phyloP scores from a whole-genome alignment of 1,139 yeast species.

The Yamadazyma trypodendri region DNA sequence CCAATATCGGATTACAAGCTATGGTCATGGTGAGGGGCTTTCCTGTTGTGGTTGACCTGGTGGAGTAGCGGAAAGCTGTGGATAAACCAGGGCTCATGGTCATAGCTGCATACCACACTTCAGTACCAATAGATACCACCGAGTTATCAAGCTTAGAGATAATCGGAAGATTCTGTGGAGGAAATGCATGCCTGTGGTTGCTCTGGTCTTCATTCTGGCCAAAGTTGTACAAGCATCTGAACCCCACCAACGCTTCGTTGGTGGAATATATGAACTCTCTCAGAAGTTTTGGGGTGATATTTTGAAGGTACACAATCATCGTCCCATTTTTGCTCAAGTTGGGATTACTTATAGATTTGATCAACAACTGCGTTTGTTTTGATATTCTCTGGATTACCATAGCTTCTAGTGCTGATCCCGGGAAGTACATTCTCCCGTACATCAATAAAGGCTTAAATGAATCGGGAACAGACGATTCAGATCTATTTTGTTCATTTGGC shows the following conservation, averaged over 20 bases:
- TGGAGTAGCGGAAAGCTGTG: slow-evolving; percentile 79
- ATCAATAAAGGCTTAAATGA: slow-evolving; percentile 23
- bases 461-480: slow-evolving; percentile 1
- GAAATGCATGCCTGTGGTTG: neutral
- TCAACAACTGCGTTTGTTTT: slow-evolving; percentile 58
- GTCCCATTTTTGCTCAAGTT: slow-evolving; percentile 55
- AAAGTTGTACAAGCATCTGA: slow-evolving; percentile 74
- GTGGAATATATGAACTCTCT: slow-evolving; percentile 85
- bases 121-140: slow-evolving; percentile 75
- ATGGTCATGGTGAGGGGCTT: slow-evolving; percentile 87
- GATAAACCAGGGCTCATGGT: slow-evolving; percentile 86
- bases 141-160: slow-evolving; percentile 46
- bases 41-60: slow-evolving; percentile 83
- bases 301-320: slow-evolving; percentile 71
- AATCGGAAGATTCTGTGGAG: slow-evolving; percentile 16
- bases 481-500: slow-evolving; percentile 24
- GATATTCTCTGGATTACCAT: slow-evolving; percentile 72
- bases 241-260: slow-evolving; percentile 83
- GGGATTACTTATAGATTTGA: slow-evolving; percentile 76
- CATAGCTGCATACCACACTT: slow-evolving; percentile 83
- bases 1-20: slow-evolving; percentile 86
- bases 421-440: slow-evolving; percentile 88
- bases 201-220: slow-evolving; percentile 31
- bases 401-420: slow-evolving; percentile 85
- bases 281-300: slow-evolving; percentile 61